Percentiles rank a stretch among this genome's conserved stretches.
Evolutionary conservation across 2,329 filamentous ascomycete species (phyloP).

Genomic region (Sporothrix variecibatus): DNA sequence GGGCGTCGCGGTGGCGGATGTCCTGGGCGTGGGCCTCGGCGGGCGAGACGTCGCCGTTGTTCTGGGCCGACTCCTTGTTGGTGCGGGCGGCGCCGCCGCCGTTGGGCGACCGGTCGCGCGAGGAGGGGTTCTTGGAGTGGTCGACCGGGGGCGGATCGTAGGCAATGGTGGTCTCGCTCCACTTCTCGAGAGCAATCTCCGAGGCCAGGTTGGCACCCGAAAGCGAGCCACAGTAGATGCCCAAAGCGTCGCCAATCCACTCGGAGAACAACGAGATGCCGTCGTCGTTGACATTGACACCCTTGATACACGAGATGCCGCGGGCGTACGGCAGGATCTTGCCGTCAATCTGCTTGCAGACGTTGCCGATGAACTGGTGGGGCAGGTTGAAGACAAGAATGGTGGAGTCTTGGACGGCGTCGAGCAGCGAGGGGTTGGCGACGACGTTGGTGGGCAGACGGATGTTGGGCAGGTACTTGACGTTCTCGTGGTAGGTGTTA

Average conservation of each 20-base stretch:
- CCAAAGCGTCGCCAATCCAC: slow-evolving; percentile 84
- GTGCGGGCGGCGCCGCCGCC: background rate
- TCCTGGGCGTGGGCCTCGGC: slow-evolving; percentile 30
- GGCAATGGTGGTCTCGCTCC: slow-evolving; percentile 94
- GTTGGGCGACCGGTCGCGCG: slow-evolving; percentile 52
- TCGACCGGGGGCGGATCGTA: slow-evolving; percentile 93
- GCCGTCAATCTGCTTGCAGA: slow-evolving; percentile 81
- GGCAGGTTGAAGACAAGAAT: slow-evolving; percentile 96
- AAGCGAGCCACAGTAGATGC: slow-evolving; percentile 94
- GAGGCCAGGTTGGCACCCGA: slow-evolving; percentile 95
- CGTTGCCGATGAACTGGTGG: slow-evolving; percentile 90
- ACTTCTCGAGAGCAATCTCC: slow-evolving; percentile 90
- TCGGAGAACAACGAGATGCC: slow-evolving; percentile 91
- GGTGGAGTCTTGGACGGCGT: slow-evolving; percentile 79
- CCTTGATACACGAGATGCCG: slow-evolving; percentile 97
- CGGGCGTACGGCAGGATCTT: slow-evolving; percentile 90
- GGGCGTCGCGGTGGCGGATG: slow-evolving; percentile 58
- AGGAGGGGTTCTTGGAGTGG: slow-evolving; percentile 69
- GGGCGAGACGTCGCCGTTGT: slow-evolving; percentile 37
- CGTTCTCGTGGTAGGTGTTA: slow-evolving; percentile 91
- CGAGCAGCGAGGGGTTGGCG: slow-evolving; percentile 77
- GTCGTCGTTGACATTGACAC: slow-evolving; percentile 86
- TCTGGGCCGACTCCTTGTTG: background rate
- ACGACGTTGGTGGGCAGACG: slow-evolving; percentile 78
- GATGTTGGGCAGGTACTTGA: slow-evolving; percentile 96